Conservation (phyloP, 345 rosid genomes). For the Euphorbia peplus region DNA sequence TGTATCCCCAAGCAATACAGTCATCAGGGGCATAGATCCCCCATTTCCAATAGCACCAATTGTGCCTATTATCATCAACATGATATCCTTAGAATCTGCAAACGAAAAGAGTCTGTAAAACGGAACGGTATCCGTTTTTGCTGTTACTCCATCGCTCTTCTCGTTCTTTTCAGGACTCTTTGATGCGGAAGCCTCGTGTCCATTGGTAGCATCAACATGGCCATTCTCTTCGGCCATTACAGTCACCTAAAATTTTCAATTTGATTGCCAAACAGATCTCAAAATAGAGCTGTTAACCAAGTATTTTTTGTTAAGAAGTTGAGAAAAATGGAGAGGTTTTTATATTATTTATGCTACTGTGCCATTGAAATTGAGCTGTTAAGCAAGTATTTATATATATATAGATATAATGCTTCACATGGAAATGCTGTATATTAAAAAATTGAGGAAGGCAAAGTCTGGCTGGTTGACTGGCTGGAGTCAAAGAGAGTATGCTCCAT, state of each 20-base stretch:
- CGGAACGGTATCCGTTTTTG: conserved; percentile 55
- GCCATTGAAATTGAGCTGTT: too few species aligned
- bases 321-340: too few species aligned
- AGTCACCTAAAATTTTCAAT: neutral
- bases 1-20: conserved; percentile 68
- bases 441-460: too few species aligned
- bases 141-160: conserved; percentile 44
- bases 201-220: conserved; percentile 13
- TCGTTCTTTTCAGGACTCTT: conserved; percentile 26
- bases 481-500: conserved; percentile 85
- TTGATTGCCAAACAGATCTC: neutral
- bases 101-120: conserved; percentile 72
- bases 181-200: conserved; percentile 44
- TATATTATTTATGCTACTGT: too few species aligned
- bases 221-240: conserved; percentile 34
- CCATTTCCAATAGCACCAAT: conserved; percentile 76
- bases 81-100: conserved; percentile 57
- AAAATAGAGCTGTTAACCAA: too few species aligned
- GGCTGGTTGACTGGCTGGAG: too few species aligned
- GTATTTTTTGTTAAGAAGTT: too few species aligned
- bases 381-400: too few species aligned
- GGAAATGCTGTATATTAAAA: too few species aligned
- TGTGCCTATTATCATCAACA: conserved; percentile 66
- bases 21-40: conserved; percentile 64
- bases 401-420: too few species aligned